phyloP scores from a whole-genome alignment of 1,284 basidiomycete genomes.

The Fistulina hepatica region DNA sequence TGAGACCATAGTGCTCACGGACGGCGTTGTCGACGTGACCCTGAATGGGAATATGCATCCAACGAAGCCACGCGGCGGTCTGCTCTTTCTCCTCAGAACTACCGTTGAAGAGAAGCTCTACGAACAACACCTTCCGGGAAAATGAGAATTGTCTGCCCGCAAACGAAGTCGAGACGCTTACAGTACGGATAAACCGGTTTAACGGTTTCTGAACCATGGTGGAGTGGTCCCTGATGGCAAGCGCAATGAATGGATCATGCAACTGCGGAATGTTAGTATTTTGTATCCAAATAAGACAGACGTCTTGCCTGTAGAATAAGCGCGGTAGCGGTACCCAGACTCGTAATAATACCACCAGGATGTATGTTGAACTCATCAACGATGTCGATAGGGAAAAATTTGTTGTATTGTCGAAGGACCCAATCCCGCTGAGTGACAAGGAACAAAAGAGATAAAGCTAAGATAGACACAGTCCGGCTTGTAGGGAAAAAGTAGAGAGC shows the following conservation, averaged over 20 bases:
- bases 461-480: too few species aligned
- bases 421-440: too few species aligned
- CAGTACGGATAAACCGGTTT: slow-evolving; percentile 9
- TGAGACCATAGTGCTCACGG: slow-evolving; percentile 4
- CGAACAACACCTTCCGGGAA: slow-evolving; percentile 6
- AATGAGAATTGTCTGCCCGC: neutral
- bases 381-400: too few species aligned
- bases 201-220: slow-evolving; percentile 8
- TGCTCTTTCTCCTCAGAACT: slow-evolving; percentile 10
- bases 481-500: too few species aligned
- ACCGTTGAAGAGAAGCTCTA: slow-evolving; percentile 11
- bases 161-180: neutral
- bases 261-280: slow-evolving; percentile 1
- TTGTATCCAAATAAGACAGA: neutral
- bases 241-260: slow-evolving; percentile 10
- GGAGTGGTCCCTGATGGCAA: slow-evolving; percentile 9
- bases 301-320: slow-evolving; percentile 8
- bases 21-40: slow-evolving; percentile 8
- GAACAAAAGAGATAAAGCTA: too few species aligned
- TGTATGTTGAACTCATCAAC: slow-evolving; percentile 9
- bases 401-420: too few species aligned
- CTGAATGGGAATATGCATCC: slow-evolving; percentile 7
- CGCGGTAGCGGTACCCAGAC: slow-evolving; percentile 8
- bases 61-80: slow-evolving; percentile 10
- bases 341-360: slow-evolving; percentile 9